Evolutionary conservation across 192 early-diverging fungal species (phyloP).

Genomic region (Dispira simplex): DNA sequence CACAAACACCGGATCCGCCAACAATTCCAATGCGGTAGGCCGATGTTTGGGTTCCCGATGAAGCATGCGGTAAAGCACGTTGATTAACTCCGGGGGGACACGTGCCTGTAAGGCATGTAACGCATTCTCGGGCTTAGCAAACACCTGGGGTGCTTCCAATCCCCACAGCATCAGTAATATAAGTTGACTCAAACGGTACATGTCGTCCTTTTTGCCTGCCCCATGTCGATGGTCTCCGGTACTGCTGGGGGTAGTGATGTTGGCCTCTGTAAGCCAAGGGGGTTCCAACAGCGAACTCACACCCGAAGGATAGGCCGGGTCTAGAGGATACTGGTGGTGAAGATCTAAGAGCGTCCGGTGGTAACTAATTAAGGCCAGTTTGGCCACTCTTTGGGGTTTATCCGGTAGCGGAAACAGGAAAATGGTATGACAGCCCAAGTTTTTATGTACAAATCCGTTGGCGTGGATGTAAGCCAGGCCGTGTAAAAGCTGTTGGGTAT

Average conservation of each 20-base stretch:
- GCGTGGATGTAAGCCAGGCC: conserved; percentile 44
- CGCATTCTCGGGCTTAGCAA: conserved; percentile 32
- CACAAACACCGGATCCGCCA: conserved; percentile 53
- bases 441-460: conserved; percentile 48
- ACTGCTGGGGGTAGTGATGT: background rate
- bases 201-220: conserved; percentile 44
- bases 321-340: conserved; percentile 15
- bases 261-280: background rate
- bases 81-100: conserved; percentile 31
- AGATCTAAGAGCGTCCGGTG: conserved; percentile 38
- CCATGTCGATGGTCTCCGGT: no score
- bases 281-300: conserved; percentile 1
- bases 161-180: conserved; percentile 60
- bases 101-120: conserved; percentile 25
- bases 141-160: conserved; percentile 31
- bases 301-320: conserved; percentile 3
- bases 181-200: conserved; percentile 52
- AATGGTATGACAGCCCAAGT: conserved; percentile 20
- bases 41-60: conserved; percentile 51
- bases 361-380: conserved; percentile 48
- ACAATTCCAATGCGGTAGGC: conserved; percentile 54
- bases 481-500: conserved; percentile 48
- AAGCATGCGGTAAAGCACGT: conserved; percentile 40
- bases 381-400: conserved; percentile 22
- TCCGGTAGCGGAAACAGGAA: conserved; percentile 20